Conservation (phyloP, 345 rosid genomes). For the Populus tremula region DNA sequence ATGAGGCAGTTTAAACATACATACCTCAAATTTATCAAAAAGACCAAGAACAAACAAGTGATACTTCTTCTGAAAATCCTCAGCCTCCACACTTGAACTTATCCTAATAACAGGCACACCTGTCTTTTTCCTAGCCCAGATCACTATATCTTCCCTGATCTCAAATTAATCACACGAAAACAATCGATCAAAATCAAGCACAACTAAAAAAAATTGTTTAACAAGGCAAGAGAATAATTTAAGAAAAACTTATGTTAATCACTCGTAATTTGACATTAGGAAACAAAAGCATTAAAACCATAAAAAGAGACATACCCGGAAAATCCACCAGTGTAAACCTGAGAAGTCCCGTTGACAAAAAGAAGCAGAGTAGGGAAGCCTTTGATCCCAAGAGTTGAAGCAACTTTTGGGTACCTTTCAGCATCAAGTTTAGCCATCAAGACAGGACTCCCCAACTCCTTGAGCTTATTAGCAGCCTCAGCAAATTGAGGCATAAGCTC, state of each 20-base stretch:
- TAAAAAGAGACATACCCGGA: slow-evolving; percentile 48
- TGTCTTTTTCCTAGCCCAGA: slow-evolving; percentile 82
- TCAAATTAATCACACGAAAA: slow-evolving; percentile 15
- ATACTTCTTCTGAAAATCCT: slow-evolving; percentile 50
- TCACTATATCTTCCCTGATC: slow-evolving; percentile 68
- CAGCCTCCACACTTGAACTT: slow-evolving; percentile 53
- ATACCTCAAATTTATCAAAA: slow-evolving; percentile 71
- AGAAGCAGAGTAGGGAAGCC: slow-evolving; percentile 82
- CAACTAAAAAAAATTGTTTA: neutral
- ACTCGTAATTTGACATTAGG: neutral
- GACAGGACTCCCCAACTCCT: slow-evolving; percentile 54
- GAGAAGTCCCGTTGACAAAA: slow-evolving; percentile 70
- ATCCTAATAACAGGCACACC: slow-evolving; percentile 60
- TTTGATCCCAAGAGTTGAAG: slow-evolving; percentile 57
- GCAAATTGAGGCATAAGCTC: slow-evolving; percentile 87
- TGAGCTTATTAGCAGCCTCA: slow-evolving; percentile 73
- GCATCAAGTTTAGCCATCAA: slow-evolving; percentile 87
- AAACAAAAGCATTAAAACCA: neutral
- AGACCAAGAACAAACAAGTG: slow-evolving; percentile 55
- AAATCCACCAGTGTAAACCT: slow-evolving; percentile 66
- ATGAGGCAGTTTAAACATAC: slow-evolving; percentile 1
- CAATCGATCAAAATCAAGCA: slow-evolving; percentile 5
- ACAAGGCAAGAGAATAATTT: neutral
- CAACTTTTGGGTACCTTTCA: slow-evolving; percentile 65
- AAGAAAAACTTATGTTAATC: neutral